Conservation (phyloP, 495 filamentous ascomycete genomes). For the Xylaria flabelliformis region DNA sequence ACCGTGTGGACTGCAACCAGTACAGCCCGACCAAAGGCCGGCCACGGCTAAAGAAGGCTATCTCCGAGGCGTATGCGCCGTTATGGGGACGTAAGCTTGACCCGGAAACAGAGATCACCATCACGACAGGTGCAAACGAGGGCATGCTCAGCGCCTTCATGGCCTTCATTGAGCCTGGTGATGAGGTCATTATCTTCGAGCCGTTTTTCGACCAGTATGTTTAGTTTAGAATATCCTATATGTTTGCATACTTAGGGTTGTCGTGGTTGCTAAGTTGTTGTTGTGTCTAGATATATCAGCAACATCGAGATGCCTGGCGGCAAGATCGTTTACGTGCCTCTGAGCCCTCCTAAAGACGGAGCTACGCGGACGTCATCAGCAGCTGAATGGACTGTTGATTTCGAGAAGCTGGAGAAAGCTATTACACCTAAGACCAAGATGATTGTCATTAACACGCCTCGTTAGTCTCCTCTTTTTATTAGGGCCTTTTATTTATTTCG, state of each 20-base stretch:
- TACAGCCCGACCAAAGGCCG: slow-evolving; percentile 96
- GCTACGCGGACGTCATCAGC: slow-evolving; percentile 79
- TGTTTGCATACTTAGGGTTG: background rate
- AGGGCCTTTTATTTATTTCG: background rate
- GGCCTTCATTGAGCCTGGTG: slow-evolving; percentile 91
- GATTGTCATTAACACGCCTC: slow-evolving; percentile 83
- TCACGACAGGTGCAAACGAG: slow-evolving; percentile 97
- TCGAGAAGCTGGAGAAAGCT: slow-evolving; percentile 80
- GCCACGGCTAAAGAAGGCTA: slow-evolving; percentile 85
- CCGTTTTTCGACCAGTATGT: slow-evolving; percentile 96
- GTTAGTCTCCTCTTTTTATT: slow-evolving; percentile 31
- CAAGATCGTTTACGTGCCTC: slow-evolving; percentile 88
- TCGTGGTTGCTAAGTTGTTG: slow-evolving; percentile 9
- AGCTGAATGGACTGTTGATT: slow-evolving; percentile 86
- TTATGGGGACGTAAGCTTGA: slow-evolving; percentile 81
- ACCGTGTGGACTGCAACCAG: slow-evolving; percentile 97
- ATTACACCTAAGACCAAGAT: slow-evolving; percentile 89
- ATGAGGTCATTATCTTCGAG: slow-evolving; percentile 98
- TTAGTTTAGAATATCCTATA: background rate
- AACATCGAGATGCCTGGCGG: slow-evolving; percentile 99
- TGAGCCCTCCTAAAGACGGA: slow-evolving; percentile 89
- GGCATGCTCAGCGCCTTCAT: slow-evolving; percentile 98
- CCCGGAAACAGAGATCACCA: slow-evolving; percentile 88
- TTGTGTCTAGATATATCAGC: slow-evolving; percentile 74
- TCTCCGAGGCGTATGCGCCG: slow-evolving; percentile 87